Evolutionary conservation across 2,329 filamentous ascomycete species (phyloP), one percentile per base, ranked within the genome.

Genomic region (Fusarium begoniae): DNA sequence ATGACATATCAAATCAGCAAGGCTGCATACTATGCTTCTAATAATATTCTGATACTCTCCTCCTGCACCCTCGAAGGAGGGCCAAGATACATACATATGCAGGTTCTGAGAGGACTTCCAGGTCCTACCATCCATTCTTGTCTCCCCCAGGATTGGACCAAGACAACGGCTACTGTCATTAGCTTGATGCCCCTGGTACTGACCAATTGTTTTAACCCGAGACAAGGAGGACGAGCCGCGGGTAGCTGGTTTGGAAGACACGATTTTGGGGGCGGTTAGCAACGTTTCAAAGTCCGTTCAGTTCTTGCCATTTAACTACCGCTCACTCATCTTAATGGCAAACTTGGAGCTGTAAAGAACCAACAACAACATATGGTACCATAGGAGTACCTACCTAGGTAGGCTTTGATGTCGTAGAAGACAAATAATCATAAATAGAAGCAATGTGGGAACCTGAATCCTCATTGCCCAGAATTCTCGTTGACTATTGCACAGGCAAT

Each of bases 201-300:
- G 48, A 57, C 44, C 51, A 64, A 60, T 60, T 56, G 60, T 66
- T 43, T 66, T 61, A 70, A 71, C 51, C 57, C 63, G 69, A 76
- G 75, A 77, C 75, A 78, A 68, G 65, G 70, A 74, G 62, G 35
- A 54, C 48, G 50, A 50, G 59, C 45, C 45, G 60, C 40, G 62
- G 38, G 56, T 26, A 28, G 47, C 65, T 57, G 47, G 24, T 40
- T 41, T 38, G 47, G 20, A 38, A 45, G 47, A 54, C 22, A 51
- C 51, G 48, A 38, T 28, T 43, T 44, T 63, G 53, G 51, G 51
- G 41, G 38, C 40, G 41, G 59, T 63, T 59, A 56, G 43, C 55
- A 38, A 47, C 44, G 70, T 73, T 74, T 73, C 66, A 57, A 50
- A 71, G 38, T 20, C 18, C 38, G 62, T 50, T 51, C 62, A 47